Evolutionary conservation across 192 early-diverging fungal genomes (phyloP).

Genomic region (Coemansia sp.): DNA sequence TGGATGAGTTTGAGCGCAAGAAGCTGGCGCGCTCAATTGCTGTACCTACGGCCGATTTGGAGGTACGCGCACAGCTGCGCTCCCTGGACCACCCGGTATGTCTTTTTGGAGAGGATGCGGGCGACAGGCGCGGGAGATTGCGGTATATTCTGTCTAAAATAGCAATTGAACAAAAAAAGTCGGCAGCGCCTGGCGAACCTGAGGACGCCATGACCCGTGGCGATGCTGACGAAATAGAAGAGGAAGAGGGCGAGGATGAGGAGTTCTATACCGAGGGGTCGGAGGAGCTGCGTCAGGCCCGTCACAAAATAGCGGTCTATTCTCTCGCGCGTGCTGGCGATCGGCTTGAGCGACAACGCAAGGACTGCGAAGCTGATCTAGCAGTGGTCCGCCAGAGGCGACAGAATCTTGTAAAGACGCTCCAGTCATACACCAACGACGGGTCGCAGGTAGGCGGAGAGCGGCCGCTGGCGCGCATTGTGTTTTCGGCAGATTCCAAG

Average conservation of each 20-base stretch:
- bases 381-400: constrained; percentile 19
- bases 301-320: constrained; percentile 68
- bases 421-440: constrained; percentile 62
- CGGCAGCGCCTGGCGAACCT: neutral
- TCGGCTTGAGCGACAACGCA: constrained; percentile 65
- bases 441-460: constrained; percentile 89
- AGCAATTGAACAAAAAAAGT: constrained; percentile 15
- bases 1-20: constrained; percentile 76
- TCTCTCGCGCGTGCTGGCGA: constrained; percentile 70
- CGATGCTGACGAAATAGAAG: constrained; percentile 51
- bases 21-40: constrained; percentile 74
- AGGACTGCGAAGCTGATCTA: constrained; percentile 29
- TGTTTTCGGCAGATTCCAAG: constrained; percentile 80
- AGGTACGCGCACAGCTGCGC: constrained; percentile 72
- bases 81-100: constrained; percentile 85
- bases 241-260: constrained; percentile 63
- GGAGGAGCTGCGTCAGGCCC: constrained; percentile 64
- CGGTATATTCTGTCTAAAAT: constrained; percentile 70
- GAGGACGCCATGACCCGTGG: neutral
- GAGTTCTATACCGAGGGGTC: constrained; percentile 85
- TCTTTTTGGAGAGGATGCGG: constrained; percentile 91
- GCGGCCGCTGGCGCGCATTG: constrained; percentile 73
- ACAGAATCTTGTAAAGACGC: constrained; percentile 57
- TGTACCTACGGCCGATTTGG: constrained; percentile 87
- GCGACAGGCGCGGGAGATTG: constrained; percentile 80